Base-by-base conservation (phyloP, 2,329 filamentous ascomycete genomes). In the Ophiocordyceps camponoti-leonardi region DNA sequence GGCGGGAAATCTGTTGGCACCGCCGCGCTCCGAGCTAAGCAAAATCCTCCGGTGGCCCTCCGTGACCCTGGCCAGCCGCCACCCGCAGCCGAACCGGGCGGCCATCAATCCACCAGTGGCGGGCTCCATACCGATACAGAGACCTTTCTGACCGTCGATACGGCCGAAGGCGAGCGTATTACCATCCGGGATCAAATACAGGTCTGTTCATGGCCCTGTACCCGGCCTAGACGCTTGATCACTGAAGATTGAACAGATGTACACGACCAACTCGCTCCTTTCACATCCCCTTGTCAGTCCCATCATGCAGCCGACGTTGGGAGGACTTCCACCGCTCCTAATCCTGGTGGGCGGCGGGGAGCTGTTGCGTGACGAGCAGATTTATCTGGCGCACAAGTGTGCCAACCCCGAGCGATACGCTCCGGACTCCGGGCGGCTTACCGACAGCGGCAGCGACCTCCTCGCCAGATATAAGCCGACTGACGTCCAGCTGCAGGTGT, bases 321-420 rank as follows among this genome's bases (percentile, higher is more conserved):
- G 92, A 40, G 92, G 92, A 0, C 71, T 98, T 4, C 88, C 88
- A 0, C 92, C 92, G 0, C 66, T 96, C 26, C 71, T 94, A 6
- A 82, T 98, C 41, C 77, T 94, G 58, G 81, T 82, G 1, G 92
- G 90, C 4, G 88, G 90, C 6, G 88, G 84, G 1, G 92, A 98
- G 59, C 73, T 93, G 44, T 70, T 98, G 18, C 78, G 86, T 13
- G 92, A 98, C 55, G 92, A 98, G 62, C 92, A 96, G 58, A 85
- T 96, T 45, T 95, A 94, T 51, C 57, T 96, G 14, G 92, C 90
- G 0, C 92, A 98, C 62, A 96, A 96, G 62, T 88, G 86, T 40
- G 88, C 92, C 13, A 79, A 93, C 51, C 92, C 92, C 0, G 59
- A 72, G 22, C 75, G 77, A 48, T 96, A 94, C 54, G 74, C 82